A percentile compares a stretch with the other conserved stretches of the same genome.
These are phyloP conservation scores for Pseudonitzschia multistriata DNA, from an alignment of 108 stramenopile genomes.

Conservation along the genomic window DNA sequence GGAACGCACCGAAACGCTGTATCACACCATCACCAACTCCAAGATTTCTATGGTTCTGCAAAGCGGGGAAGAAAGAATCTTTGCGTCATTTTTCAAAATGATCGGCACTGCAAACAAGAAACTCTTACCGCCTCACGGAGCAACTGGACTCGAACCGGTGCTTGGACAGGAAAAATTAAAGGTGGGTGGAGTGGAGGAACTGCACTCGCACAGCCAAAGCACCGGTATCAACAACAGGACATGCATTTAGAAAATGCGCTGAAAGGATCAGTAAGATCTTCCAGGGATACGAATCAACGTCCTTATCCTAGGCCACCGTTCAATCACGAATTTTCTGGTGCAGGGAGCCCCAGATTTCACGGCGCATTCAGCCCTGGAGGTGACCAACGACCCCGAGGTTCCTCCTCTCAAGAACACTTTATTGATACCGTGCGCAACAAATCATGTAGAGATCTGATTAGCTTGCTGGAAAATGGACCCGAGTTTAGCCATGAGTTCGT, in stretches of 20 bases:
- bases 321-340: too few relatives aligned
- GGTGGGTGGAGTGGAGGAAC: slow-evolving; percentile 11
- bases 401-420: not conserved
- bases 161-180: not conserved
- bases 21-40: not conserved
- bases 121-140: not conserved
- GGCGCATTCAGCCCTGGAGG: too few relatives aligned
- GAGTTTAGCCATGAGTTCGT: not conserved
- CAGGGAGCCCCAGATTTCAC: too few relatives aligned
- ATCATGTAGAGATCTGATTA: slow-evolving; percentile 3
- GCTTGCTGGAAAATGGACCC: slow-evolving; percentile 11
- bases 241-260: not conserved
- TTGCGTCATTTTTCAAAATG: slow-evolving; percentile 6
- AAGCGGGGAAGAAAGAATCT: not conserved
- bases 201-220: not conserved
- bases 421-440: slow-evolving; percentile 3
- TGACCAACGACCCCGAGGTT: not conserved
- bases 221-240: not conserved
- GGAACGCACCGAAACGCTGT: not conserved
- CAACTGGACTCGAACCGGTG: not conserved
- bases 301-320: not conserved
- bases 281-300: not conserved
- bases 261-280: not conserved
- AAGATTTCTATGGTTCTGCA: not conserved
- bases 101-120: not conserved